These are phyloP conservation scores for Globisporangium carolinianum DNA, from an alignment of 352 stramenopile species.

Conservation along the genomic window DNA sequence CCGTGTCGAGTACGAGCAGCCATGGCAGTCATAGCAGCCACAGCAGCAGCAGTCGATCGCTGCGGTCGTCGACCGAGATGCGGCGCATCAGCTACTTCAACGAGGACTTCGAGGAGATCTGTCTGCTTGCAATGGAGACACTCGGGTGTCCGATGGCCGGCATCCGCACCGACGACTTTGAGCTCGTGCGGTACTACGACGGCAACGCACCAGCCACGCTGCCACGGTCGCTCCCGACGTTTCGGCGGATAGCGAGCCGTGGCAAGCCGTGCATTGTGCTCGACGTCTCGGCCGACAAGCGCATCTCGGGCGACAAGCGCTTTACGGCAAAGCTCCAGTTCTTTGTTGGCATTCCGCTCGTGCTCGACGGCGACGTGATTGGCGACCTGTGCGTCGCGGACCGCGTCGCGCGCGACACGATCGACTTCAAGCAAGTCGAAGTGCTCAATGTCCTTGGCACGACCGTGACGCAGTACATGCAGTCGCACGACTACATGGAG, in stretches of 20 bases:
- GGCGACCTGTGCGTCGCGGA: slow-evolving; percentile 83
- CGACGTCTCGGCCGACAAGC: slow-evolving; percentile 82
- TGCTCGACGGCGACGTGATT: slow-evolving; percentile 80
- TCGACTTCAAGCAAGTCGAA: slow-evolving; percentile 81
- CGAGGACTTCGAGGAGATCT: slow-evolving; percentile 86
- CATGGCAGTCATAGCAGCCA: background rate
- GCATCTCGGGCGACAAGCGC: slow-evolving; percentile 83
- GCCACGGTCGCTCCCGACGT: slow-evolving; percentile 74
- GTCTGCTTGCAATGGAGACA: slow-evolving; percentile 82
- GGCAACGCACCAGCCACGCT: slow-evolving; percentile 41
- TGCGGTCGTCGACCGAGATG: slow-evolving; percentile 11
- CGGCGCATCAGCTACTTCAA: slow-evolving; percentile 84
- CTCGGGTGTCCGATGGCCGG: slow-evolving; percentile 81
- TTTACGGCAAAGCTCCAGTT: slow-evolving; percentile 82
- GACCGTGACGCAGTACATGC: slow-evolving; percentile 87
- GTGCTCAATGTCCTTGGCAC: slow-evolving; percentile 83
- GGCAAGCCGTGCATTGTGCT: slow-evolving; percentile 87
- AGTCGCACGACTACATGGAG: slow-evolving; percentile 71
- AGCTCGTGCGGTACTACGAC: slow-evolving; percentile 80
- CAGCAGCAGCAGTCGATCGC: slow-evolving; percentile 29
- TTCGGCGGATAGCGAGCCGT: slow-evolving; percentile 74
- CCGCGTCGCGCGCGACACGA: slow-evolving; percentile 64
- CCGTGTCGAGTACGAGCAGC: background rate
- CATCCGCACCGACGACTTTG: slow-evolving; percentile 83
- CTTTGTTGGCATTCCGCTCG: slow-evolving; percentile 81